Evolutionary conservation across 495 filamentous ascomycete genomes (phyloP).

Genomic region (Xanthoparmelia taractica): DNA sequence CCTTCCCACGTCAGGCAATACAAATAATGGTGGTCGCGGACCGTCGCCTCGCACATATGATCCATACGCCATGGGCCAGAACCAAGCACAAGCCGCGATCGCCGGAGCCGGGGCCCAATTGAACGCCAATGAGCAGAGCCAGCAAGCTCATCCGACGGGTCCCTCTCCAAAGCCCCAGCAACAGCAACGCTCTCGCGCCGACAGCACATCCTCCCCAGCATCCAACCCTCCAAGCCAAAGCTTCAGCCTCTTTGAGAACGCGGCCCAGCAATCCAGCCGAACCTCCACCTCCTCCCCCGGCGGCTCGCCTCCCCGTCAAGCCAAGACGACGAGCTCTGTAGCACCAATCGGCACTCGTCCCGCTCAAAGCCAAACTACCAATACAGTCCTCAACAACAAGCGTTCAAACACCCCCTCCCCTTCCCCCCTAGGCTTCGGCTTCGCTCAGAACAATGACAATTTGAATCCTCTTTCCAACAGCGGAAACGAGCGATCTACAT

Average conservation of each 20-base stretch:
- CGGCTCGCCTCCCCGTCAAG: constrained; percentile 72
- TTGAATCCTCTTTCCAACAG: constrained; percentile 31
- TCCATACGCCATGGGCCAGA: constrained; percentile 48
- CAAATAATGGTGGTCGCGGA: constrained; percentile 43
- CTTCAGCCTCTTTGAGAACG: constrained; percentile 59
- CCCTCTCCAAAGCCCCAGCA: constrained; percentile 36
- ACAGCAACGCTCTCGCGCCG: constrained; percentile 66
- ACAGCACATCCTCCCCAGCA: constrained; percentile 80
- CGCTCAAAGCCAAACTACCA: constrained; percentile 45
- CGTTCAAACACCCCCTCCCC: constrained; percentile 83
- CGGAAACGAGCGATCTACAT: constrained; percentile 51
- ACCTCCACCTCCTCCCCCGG: constrained; percentile 87
- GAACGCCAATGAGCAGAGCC: constrained; percentile 15
- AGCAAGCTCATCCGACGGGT: constrained; percentile 22
- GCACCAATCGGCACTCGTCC: constrained; percentile 94
- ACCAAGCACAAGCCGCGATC: constrained; percentile 31
- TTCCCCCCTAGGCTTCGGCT: constrained; percentile 78
- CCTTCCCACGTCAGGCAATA: constrained; percentile 49
- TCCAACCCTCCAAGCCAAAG: constrained; percentile 52
- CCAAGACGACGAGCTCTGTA: constrained; percentile 51
- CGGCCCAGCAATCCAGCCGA: constrained; percentile 67
- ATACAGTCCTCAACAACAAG: constrained; percentile 63
- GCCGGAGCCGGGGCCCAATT: constrained; percentile 38
- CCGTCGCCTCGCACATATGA: constrained; percentile 58
- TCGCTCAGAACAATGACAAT: constrained; percentile 47